Evolutionary conservation across 805 yeast species (phyloP).

Genomic region (Kodamaea jinghongensis): DNA sequence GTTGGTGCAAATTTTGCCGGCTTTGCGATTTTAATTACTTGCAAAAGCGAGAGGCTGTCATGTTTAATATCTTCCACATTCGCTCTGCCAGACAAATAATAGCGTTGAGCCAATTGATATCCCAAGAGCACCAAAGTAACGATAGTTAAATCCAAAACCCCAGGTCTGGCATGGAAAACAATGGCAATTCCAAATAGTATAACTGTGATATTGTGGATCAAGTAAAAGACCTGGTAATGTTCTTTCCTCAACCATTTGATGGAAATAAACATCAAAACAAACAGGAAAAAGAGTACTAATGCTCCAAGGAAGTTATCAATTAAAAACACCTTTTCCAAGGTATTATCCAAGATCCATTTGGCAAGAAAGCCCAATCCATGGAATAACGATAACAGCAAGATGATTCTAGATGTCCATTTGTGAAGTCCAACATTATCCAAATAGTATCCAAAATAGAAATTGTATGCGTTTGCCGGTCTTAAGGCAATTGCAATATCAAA

Average conservation of each 20-base stretch:
- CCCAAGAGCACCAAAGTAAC: constrained; percentile 23
- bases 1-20: constrained; percentile 18
- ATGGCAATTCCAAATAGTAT: constrained; percentile 44
- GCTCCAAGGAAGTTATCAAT: constrained; percentile 53
- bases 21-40: constrained; percentile 19
- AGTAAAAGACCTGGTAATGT: constrained; percentile 53
- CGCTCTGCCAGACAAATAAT: constrained; percentile 15
- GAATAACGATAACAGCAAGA: constrained; percentile 41
- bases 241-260: constrained; percentile 47
- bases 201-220: constrained; percentile 53
- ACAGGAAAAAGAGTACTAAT: constrained; percentile 33
- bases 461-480: constrained; percentile 28
- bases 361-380: constrained; percentile 55
- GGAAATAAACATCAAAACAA: constrained; percentile 44
- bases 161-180: constrained; percentile 69
- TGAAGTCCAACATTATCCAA: constrained; percentile 56
- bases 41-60: constrained; percentile 16
- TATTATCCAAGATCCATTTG: constrained; percentile 45
- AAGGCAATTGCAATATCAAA: constrained; percentile 54
- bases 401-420: constrained; percentile 67
- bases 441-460: constrained; percentile 40
- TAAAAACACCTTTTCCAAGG: constrained; percentile 31
- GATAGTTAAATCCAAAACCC: constrained; percentile 41
- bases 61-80: constrained; percentile 14
- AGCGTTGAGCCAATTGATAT: constrained; percentile 37